These are phyloP conservation scores for Thalassiosira profunda DNA, from an alignment of 108 stramenopile species.

Conservation along the genomic window DNA sequence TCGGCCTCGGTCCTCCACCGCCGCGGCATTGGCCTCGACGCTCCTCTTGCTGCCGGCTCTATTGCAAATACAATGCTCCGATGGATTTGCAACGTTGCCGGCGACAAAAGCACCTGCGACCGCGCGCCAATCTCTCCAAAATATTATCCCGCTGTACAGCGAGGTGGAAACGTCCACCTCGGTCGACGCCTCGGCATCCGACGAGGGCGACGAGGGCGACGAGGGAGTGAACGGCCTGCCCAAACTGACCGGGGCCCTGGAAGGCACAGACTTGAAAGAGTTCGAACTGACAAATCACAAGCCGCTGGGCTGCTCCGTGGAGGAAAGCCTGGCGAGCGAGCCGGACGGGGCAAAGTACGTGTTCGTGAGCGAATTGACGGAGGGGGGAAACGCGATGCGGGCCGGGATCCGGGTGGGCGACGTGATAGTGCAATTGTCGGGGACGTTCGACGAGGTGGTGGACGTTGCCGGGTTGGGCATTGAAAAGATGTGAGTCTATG, in stretches of 20 bases:
- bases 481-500: conserved; percentile 60
- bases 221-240: background rate
- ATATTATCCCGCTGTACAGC: conserved; percentile 1
- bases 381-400: conserved; percentile 65
- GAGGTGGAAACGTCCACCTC: conserved; percentile 7
- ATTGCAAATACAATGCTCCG: background rate
- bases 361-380: conserved; percentile 63
- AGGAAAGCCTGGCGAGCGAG: conserved; percentile 70
- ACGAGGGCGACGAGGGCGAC: conserved; percentile 2
- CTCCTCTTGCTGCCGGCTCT: conserved; percentile 2
- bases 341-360: conserved; percentile 56
- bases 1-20: background rate
- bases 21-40: conserved; percentile 13
- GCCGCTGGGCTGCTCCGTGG: conserved; percentile 80
- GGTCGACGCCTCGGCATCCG: background rate
- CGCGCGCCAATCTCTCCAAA: background rate
- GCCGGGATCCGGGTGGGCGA: conserved; percentile 78
- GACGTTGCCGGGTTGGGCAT: conserved; percentile 48
- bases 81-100: conserved; percentile 4
- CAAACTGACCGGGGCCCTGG: conserved; percentile 15
- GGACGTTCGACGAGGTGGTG: conserved; percentile 56
- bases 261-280: conserved; percentile 34
- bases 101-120: background rate
- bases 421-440: conserved; percentile 73
- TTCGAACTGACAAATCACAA: conserved; percentile 55